Base-by-base conservation (phyloP, 2,329 filamentous ascomycete species). In the Aureobasidium pullulans region DNA sequence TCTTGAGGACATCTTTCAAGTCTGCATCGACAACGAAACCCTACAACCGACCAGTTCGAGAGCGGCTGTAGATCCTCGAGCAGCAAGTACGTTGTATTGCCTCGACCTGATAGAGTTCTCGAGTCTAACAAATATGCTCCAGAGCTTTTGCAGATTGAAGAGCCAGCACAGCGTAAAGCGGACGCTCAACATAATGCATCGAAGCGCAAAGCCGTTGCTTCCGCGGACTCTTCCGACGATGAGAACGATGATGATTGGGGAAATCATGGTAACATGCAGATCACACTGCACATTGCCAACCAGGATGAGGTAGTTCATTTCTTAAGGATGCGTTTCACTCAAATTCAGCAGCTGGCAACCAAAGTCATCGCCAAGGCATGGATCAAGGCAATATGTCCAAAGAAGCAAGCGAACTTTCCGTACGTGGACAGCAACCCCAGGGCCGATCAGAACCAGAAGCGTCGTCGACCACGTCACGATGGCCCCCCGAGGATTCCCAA, bases 311-410 rank as follows among this genome's bases (percentile, higher is more conserved):
- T 68, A n/a, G 81, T 79, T 73, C 76, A 76, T 8, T 85, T 86
- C 63, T 87, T 88, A 64, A 76, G 81, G 49, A 77, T 80, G 42
- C 75, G 83, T 0, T 84, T 90, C 68, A 83, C 81, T 63, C 81
- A 81, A 60, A 81, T 87, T 64, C 87, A 90, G 66, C 88, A 91
- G 66, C 81, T 83, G 1, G 82, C 84, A 6, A 87, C 85, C 73
- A 90, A 90, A 71, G 75, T 85, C 29, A 84, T 90, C 56, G 84
- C 84, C 36, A 91, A 90, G 69, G 85, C 83, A 10, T 90, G 87
- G 83, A 84, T 91, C 61, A 89, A 89, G 67, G 79, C 83, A 1
- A 83, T 90, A 1, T 86, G 88, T 65, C 88, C 88, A 0, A 89
- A 88, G 72, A 91, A 91, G 71, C 87, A 90, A 70, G 86, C 85